Evolutionary conservation across 306 rosid genomes (phyloP), one percentile per base, ranked within the genome.

Genomic region (Phaseolus lunatus): DNA sequence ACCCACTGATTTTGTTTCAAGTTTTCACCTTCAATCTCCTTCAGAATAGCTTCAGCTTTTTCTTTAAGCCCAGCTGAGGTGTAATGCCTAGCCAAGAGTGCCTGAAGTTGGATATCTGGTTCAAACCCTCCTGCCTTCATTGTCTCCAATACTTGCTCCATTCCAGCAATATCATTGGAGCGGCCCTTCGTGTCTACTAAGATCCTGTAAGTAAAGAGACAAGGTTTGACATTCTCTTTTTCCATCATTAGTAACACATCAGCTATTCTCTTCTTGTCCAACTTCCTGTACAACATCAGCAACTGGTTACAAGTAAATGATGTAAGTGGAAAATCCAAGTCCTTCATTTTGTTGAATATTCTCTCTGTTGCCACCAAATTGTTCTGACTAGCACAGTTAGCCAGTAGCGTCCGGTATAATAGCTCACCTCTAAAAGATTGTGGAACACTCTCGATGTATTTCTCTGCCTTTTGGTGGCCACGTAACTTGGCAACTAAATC

Each of bases 181-280:
- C 12, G 71, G 33, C 93, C 97, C 77, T 89, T 94, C 37, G 81
- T 12, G 53, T 90, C 96, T 61, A 94, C 78, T 61, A 94, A 82
- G 44, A 94, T 57, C 64, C 71, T 86, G 63, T 88, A 92, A 43
- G 95, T 85, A 74, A 87, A 81, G 69, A 10, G 19, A 61, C 95
- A 70, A 47, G 92, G 93, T 84, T 88, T 82, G 80, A 92, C 81
- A 67, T 87, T 84, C 82, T 90, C 95, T 62, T 81, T 86, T 84
- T 92, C 96, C 98, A 94, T 94, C 76, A 88, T 54, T n/a, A 86
- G 70, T 45, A 94, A 85, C 33, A 94, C 88, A 35, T 85, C 90
- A 15, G 90, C 82, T 64, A 94, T 80, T 87, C 90, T 94, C 81
- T 78, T 86, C 87, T 76, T 94, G 88, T 94, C 91, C 23, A 24